A percentile compares a stretch with the other conserved stretches of the same genome.
These are phyloP conservation scores for Zanthoxylum bungeanum DNA, from an alignment of 345 rosid species.

Conservation along the genomic window DNA sequence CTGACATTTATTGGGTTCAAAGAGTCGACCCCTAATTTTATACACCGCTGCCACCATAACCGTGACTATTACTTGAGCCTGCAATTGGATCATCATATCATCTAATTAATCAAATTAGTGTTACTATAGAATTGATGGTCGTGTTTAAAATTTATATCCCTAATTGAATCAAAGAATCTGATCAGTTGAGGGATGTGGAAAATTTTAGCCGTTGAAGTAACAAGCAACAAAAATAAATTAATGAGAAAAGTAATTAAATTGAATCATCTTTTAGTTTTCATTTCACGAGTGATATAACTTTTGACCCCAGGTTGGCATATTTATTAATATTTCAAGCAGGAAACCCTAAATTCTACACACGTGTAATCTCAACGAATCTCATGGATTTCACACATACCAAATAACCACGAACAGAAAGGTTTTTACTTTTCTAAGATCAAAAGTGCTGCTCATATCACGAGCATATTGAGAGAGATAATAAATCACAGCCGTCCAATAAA, in stretches of 20 bases:
- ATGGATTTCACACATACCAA: not conserved
- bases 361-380: constrained; percentile 1
- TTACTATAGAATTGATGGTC: too few relatives aligned
- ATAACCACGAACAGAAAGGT: constrained; percentile 21
- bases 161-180: not conserved
- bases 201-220: not conserved
- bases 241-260: not conserved
- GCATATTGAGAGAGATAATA: constrained; percentile 26
- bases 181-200: not conserved
- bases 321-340: not conserved
- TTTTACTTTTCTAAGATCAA: constrained; percentile 12
- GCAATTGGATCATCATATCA: too few relatives aligned
- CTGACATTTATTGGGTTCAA: too few relatives aligned
- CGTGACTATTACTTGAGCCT: too few relatives aligned
- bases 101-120: too few relatives aligned
- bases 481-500: constrained; percentile 22
- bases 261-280: not conserved
- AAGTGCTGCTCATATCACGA: constrained; percentile 32
- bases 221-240: not conserved
- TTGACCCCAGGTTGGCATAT: not conserved
- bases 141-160: too few relatives aligned
- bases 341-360: constrained; percentile 14
- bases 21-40: too few relatives aligned
- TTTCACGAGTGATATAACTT: not conserved
- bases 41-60: too few relatives aligned